Evolutionary conservation across 2,329 filamentous ascomycete species (phyloP).

Genomic region (Diaporthe velutina): DNA sequence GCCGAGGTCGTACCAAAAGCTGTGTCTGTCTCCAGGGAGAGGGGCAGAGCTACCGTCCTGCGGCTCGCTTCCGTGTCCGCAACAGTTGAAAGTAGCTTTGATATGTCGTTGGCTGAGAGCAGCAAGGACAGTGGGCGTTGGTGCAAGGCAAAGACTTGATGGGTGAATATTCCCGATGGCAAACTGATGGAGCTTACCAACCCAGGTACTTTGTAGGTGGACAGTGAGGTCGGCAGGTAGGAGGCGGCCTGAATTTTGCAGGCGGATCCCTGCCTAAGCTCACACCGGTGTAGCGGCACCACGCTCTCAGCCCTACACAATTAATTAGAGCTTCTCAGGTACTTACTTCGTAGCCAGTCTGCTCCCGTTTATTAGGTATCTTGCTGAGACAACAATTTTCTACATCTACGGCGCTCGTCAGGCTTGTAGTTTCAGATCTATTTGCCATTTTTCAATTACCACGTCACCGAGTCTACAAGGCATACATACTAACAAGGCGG

Average conservation of each 20-base stretch:
- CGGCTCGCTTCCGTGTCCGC: not conserved
- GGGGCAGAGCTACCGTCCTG: not conserved
- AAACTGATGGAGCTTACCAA: slow-evolving; percentile 11
- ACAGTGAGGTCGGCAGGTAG: not conserved
- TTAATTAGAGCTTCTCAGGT: not conserved
- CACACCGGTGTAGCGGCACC: slow-evolving; percentile 21
- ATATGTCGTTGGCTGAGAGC: not conserved
- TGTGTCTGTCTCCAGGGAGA: not conserved
- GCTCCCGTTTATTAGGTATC: not conserved
- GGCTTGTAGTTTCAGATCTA: too few species aligned
- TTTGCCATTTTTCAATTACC: not conserved
- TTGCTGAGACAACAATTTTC: not conserved
- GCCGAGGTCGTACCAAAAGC: not conserved
- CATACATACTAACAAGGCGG: too few species aligned
- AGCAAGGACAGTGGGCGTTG: not conserved
- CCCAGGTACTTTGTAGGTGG: not conserved
- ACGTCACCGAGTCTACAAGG: not conserved
- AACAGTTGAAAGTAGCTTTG: too few species aligned
- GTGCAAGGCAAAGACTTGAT: not conserved
- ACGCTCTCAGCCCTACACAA: not conserved
- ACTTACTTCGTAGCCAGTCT: not conserved
- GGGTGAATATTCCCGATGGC: not conserved
- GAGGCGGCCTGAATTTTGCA: slow-evolving; percentile 39
- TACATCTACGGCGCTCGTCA: not conserved
- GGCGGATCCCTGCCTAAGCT: slow-evolving; percentile 23